Percentiles rank a stretch among this genome's conserved stretches.
phyloP scores from a whole-genome alignment of 306 rosid genomes.

The Psophocarpus tetragonolobus region DNA sequence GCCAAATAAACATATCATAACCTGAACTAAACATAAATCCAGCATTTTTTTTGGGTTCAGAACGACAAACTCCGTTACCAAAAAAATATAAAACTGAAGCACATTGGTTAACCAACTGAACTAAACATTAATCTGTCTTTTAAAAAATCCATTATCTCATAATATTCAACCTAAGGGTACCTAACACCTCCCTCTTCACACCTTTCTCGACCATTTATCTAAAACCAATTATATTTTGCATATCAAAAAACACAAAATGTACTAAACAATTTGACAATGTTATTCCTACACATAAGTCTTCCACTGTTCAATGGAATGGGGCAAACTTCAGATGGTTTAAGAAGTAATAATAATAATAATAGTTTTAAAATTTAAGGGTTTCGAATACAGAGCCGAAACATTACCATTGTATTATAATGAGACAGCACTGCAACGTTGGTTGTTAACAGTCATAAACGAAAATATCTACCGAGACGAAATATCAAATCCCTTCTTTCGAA shows the following conservation, averaged over 20 bases:
- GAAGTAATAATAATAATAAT: not conserved
- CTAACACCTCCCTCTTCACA: constrained; percentile 5
- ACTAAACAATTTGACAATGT: constrained; percentile 3
- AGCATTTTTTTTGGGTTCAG: too few relatives aligned
- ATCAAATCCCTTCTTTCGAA: not conserved
- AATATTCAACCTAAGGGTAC: not conserved
- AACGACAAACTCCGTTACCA: too few relatives aligned
- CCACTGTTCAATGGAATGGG: not conserved
- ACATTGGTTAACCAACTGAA: too few relatives aligned
- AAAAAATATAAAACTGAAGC: too few relatives aligned
- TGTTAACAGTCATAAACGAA: not conserved
- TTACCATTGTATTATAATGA: not conserved
- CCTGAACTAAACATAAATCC: not conserved
- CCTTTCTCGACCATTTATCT: not conserved
- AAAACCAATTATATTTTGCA: not conserved
- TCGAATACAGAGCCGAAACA: not conserved
- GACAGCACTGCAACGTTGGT: too few relatives aligned
- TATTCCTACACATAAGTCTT: not conserved
- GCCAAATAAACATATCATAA: not conserved
- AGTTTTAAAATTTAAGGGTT: not conserved
- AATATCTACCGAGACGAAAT: not conserved
- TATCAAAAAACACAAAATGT: not conserved
- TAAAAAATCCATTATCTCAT: not conserved
- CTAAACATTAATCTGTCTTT: not conserved
- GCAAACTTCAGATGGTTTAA: not conserved